Base-by-base conservation (phyloP, 805 yeast genomes). In the Pichia exigua region DNA sequence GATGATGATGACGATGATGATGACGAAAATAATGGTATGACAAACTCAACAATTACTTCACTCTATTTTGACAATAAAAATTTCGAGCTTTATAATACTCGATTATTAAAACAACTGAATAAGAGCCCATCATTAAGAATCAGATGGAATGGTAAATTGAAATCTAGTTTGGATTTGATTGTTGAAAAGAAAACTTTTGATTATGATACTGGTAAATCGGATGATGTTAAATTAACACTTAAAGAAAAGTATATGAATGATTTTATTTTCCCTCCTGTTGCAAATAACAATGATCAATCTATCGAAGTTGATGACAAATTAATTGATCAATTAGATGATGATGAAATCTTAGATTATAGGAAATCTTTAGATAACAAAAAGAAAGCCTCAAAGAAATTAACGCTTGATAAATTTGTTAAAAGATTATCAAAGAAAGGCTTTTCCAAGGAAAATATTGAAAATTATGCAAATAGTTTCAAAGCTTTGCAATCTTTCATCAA, bases 101-200 rank as follows among this genome's bases (percentile, higher is more conserved):
- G 89, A 68, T 74, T 92, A 58, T 76, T 83, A 57, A 88, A 87
- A 63, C 76, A 77, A 49, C 54, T 67, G 52, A 77, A 78, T 56
- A 78, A 79, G 51, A 74, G 79, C 9, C 85, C 95, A 1, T 84
- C 96, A 11, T 71, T 92, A 54, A 78, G 98, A 62, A 74, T 92
- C 58, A 80, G 92, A 66, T 92, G 98, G 98, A 79, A 88, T 51
- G 98, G 98, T 26, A 83, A 82, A 60, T 76, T 94, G 52, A 67
- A 70, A 52, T 85, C 85, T 53, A 83, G 84, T 59, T 87, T 94
- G 9, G 95, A 87, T 51, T 79, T 94, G 50, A 77, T 79, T 50
- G 66, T 92, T 57, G 99, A 92, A 69, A 84, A 87, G 73, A 88
- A 86, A 68, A 76, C 75, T 50, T 83, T 83, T 56, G 85, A 85